Evolutionary conservation across 2,329 filamentous ascomycete genomes (phyloP), one percentile per base, ranked within the genome.

Genomic region (Pseudogymnoascus sp.): DNA sequence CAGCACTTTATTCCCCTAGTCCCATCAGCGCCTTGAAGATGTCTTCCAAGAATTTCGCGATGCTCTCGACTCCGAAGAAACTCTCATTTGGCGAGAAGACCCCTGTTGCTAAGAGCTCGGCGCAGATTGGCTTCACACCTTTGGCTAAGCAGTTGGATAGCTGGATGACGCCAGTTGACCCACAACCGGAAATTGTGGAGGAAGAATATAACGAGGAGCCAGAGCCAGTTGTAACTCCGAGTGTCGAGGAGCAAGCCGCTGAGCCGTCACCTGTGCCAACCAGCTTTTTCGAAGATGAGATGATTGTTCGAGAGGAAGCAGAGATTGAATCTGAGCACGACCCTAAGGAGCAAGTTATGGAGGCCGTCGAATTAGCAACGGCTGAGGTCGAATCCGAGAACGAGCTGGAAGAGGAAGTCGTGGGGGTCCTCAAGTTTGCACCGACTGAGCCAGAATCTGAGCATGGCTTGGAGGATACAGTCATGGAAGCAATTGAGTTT

Each of bases 211-310:
- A 39, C 12, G 61, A 62, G 16, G 40, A 62, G 18, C 61, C 14
- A 5, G 14, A 39, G n/a, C 37, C 16, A 23, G 45, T 29, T 14
- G 37, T 16, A 67, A 21, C 71, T 69, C 29, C 70, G 71, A 16
- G 67, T 67, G 61, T 71, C 71, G 5, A 67, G 72, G 7, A 66
- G 74, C 14, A 67, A 67, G n/a, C 29, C 18, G 29, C 8, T 34
- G 29, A 57, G 29, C 66, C 66, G 40, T 68, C 69, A 11, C 62
- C 80, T 0, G 70, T 75, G 5, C 80, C 78, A 63, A 77, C 77
- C 61, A 77, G 76, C 5, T 86, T 82, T 72, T 88, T 88, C 61
- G 84, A 87, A 10, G 84, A 87, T 62, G 83, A 83, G 66, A 86
- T 87, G 81, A 76, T 70, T 29, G 75, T 78, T 36, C 77, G 76